Percentiles rank a stretch among this genome's conserved stretches.
phyloP scores from a whole-genome alignment of 1,284 basidiomycete species.

The Ustilago xerochloae region DNA sequence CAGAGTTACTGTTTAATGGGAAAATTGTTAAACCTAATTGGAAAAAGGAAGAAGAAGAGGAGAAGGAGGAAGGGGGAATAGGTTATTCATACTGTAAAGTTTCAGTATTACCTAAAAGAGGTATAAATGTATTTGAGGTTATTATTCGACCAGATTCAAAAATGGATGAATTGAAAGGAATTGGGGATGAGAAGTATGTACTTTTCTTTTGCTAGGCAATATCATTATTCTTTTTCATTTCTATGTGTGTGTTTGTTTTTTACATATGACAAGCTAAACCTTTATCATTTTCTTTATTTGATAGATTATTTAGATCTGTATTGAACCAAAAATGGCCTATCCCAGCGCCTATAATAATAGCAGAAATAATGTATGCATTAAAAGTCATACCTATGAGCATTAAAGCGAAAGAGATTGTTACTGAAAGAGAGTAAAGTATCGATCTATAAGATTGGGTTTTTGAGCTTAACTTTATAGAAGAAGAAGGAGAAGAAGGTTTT shows the following conservation, averaged over 20 bases:
- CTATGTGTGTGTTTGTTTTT: constrained; percentile 1
- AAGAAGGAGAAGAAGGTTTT: too few relatives aligned
- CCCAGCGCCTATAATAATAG: constrained; percentile 47
- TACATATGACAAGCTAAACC: neutral
- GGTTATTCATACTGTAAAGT: constrained; percentile 32
- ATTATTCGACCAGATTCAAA: constrained; percentile 11
- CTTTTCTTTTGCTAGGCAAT: constrained; percentile 37
- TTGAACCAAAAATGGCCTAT: constrained; percentile 48
- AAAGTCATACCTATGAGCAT: constrained; percentile 63
- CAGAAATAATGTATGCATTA: constrained; percentile 51
- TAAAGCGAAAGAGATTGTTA: constrained; percentile 46
- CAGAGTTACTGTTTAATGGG: neutral
- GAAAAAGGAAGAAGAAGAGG: neutral
- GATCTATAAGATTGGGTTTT: constrained; percentile 23
- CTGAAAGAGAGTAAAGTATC: constrained; percentile 36
- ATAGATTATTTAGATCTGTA: neutral
- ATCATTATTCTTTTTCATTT: neutral
- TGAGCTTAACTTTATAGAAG: too few relatives aligned
- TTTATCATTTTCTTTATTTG: neutral
- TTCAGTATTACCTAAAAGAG: constrained; percentile 29
- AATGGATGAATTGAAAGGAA: neutral
- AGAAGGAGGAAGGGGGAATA: constrained; percentile 1
- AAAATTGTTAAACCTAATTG: neutral
- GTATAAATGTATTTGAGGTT: constrained; percentile 47
- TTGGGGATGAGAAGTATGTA: constrained; percentile 35